A percentile compares a stretch with the other conserved stretches of the same genome.
Evolutionary conservation across 371 early-diverging fungal species (phyloP).

Genomic region (Homolaphlyctis polyrhiza): DNA sequence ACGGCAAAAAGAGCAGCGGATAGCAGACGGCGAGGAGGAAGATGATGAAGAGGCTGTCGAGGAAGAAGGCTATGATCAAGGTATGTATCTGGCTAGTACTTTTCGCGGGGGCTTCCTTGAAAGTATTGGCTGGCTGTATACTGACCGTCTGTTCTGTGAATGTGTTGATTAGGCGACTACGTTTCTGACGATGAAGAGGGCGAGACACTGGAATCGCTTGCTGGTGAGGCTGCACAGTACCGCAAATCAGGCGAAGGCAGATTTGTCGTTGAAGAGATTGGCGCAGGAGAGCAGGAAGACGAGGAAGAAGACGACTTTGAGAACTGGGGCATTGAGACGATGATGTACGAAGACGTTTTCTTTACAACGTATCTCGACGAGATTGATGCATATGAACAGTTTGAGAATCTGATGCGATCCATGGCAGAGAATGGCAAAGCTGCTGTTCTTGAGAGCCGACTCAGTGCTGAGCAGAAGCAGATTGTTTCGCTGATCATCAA

Average conservation of each 20-base stretch:
- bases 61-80: constrained; percentile 46
- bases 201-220: constrained; percentile 5
- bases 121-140: too few relatives aligned
- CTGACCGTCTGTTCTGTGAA: too few relatives aligned
- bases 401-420: constrained; percentile 32
- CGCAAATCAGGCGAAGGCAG: constrained; percentile 54
- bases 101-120: too few relatives aligned
- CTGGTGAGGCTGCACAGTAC: constrained; percentile 8
- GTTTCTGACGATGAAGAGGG: constrained; percentile 15
- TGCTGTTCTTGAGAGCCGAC: constrained; percentile 43
- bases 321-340: constrained; percentile 57
- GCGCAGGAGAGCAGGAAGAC: constrained; percentile 15
- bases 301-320: constrained; percentile 51
- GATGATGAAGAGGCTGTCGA: constrained; percentile 55
- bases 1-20: constrained; percentile 13
- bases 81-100: too few relatives aligned
- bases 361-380: constrained; percentile 82
- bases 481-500: constrained; percentile 30
- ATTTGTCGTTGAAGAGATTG: too few relatives aligned
- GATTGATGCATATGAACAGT: constrained; percentile 72
- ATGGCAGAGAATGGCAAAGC: constrained; percentile 45
- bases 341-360: constrained; percentile 69
- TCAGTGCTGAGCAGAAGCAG: constrained; percentile 39
- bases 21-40: constrained; percentile 25
- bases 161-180: constrained; percentile 20